These are phyloP conservation scores for Penicillium aurantiogriseum DNA, from an alignment of 2,329 filamentous ascomycete genomes.

Conservation along the genomic window DNA sequence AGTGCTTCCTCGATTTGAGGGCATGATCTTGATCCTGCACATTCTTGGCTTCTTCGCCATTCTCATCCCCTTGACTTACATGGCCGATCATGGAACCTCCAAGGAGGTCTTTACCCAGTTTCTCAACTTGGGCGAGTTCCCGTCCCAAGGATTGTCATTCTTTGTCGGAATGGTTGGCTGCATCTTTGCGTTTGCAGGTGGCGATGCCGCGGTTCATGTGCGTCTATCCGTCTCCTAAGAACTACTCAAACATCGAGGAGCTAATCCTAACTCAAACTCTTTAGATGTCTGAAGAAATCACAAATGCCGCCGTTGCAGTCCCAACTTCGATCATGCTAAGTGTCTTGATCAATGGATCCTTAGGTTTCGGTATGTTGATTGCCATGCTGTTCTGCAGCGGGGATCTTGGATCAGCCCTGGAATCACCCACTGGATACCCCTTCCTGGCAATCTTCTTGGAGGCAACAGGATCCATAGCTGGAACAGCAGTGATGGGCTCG, in stretches of 20 bases:
- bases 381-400: constrained; percentile 42
- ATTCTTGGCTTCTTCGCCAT: constrained; percentile 55
- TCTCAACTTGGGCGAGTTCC: constrained; percentile 48
- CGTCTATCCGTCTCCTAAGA: constrained; percentile 5
- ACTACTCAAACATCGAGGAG: background rate
- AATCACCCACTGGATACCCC: constrained; percentile 32
- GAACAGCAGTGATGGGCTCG: constrained; percentile 26
- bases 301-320: constrained; percentile 36
- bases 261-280: background rate
- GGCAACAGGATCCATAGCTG: constrained; percentile 29
- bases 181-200: constrained; percentile 40
- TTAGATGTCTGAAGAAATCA: constrained; percentile 42
- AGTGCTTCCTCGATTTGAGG: constrained; percentile 50
- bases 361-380: constrained; percentile 40
- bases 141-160: constrained; percentile 42
- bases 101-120: constrained; percentile 50
- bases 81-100: constrained; percentile 43
- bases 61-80: constrained; percentile 47
- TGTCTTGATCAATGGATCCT: constrained; percentile 36
- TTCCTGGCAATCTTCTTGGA: constrained; percentile 37
- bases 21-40: constrained; percentile 50
- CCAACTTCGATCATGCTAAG: constrained; percentile 40
- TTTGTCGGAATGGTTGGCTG: constrained; percentile 37
- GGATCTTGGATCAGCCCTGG: constrained; percentile 28
- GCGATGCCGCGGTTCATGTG: constrained; percentile 42